Conservation (phyloP, 73 alveolate species). For the Paramecium sonneborni region DNA sequence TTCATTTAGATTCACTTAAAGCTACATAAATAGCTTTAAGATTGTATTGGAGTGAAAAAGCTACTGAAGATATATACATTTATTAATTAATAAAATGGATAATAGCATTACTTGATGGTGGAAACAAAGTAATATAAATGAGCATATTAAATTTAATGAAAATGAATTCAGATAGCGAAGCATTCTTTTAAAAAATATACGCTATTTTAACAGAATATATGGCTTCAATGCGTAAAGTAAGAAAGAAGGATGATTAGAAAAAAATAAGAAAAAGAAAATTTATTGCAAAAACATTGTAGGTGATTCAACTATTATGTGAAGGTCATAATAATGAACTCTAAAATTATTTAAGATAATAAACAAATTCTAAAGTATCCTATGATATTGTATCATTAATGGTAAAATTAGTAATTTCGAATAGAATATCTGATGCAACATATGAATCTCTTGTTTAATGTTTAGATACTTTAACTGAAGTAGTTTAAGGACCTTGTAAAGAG, state of each 20-base stretch:
- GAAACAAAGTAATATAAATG: conserved; percentile 47
- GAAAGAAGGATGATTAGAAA: neutral
- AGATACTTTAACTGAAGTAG: conserved; percentile 65
- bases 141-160: conserved; percentile 33
- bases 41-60: conserved; percentile 36
- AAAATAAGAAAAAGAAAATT: conserved; percentile 1
- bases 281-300: conserved; percentile 27
- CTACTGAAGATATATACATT: conserved; percentile 13
- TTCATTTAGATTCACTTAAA: conserved; percentile 24
- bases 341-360: conserved; percentile 52
- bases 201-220: conserved; percentile 17
- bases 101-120: conserved; percentile 42
- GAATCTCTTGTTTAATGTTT: conserved; percentile 52
- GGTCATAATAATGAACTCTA: conserved; percentile 59
- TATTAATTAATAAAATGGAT: conserved; percentile 45
- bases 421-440: conserved; percentile 59
- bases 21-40: neutral
- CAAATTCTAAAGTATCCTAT: conserved; percentile 51
- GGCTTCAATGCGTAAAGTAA: conserved; percentile 6
- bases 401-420: conserved; percentile 50
- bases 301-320: conserved; percentile 59
- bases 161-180: conserved; percentile 41
- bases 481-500: conserved; percentile 64
- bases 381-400: conserved; percentile 51
- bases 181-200: conserved; percentile 45